Evolutionary conservation across 2,329 filamentous ascomycete species (phyloP).

Genomic region (Botryotinia globosa): DNA sequence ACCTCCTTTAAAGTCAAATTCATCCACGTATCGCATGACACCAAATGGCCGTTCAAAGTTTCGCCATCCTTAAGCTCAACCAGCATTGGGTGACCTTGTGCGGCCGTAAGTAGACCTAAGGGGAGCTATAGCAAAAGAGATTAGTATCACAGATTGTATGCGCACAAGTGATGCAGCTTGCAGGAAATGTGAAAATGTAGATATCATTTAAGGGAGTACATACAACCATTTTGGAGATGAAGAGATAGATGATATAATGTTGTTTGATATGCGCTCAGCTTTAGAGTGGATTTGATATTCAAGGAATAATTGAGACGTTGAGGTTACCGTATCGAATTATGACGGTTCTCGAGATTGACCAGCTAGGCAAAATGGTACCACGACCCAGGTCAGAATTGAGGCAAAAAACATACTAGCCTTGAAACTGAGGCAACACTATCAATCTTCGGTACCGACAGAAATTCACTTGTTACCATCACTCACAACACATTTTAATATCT

Average conservation of each 20-base stretch:
- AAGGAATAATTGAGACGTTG: neutral
- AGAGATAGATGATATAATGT: neutral
- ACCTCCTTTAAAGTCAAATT: constrained; percentile 97
- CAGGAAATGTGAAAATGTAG: neutral
- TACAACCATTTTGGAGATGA: constrained; percentile 16
- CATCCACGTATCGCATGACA: constrained; percentile 99
- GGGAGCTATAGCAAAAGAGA: constrained; percentile 50
- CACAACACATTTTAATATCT: neutral
- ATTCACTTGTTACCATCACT: too few relatives aligned
- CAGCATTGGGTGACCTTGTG: constrained; percentile 96
- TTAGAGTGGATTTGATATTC: constrained; percentile 12
- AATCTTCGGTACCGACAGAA: neutral
- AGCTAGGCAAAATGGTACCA: neutral
- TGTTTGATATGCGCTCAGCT: constrained; percentile 5
- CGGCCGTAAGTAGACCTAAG: constrained; percentile 84
- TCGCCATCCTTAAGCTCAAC: constrained; percentile 98
- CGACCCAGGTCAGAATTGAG: neutral
- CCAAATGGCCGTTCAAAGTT: constrained; percentile 91
- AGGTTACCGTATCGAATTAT: constrained; percentile 7
- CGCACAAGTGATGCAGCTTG: neutral
- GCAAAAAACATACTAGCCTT: neutral
- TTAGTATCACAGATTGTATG: neutral
- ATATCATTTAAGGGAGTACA: neutral
- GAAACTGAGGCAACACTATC: neutral
- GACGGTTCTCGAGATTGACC: constrained; percentile 2